phyloP scores from a whole-genome alignment of 441 rosid species.

The Croton setiger region DNA sequence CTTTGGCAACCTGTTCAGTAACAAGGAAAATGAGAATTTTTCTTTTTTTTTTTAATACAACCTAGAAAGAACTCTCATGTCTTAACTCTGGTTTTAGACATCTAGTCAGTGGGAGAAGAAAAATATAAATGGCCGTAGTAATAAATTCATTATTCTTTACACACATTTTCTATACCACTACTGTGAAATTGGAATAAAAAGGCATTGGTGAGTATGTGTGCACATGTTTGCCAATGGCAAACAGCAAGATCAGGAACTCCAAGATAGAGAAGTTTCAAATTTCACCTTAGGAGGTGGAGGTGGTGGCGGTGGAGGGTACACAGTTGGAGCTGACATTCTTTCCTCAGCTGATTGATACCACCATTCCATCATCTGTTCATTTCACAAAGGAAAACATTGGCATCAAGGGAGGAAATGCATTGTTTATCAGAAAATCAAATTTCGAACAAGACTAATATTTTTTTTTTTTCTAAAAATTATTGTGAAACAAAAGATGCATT shows the following conservation, averaged over 20 bases:
- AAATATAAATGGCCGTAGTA: too few relatives aligned
- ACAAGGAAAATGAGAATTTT: not conserved
- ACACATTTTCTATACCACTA: not conserved
- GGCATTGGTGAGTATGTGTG: not conserved
- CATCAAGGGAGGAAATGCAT: not conserved
- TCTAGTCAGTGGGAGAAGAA: not conserved
- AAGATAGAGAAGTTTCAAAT: slow-evolving; percentile 4
- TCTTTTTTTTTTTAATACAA: not conserved
- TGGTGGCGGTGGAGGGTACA: slow-evolving; percentile 97
- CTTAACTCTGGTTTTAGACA: not conserved
- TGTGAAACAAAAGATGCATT: not conserved
- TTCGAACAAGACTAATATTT: not conserved
- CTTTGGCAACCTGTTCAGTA: slow-evolving; percentile 63
- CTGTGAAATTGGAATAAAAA: not conserved
- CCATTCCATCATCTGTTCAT: slow-evolving; percentile 97
- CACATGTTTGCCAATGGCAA: not conserved
- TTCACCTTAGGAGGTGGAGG: slow-evolving; percentile 94
- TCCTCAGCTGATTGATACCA: slow-evolving; percentile 99
- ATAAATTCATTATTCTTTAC: not conserved
- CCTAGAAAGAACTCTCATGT: not conserved
- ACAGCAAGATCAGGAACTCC: slow-evolving; percentile 3
- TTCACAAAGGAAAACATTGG: slow-evolving; percentile 3
- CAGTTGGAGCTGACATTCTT: slow-evolving; percentile 98
- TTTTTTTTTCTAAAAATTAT: not conserved
- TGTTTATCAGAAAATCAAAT: not conserved